Percentiles rank a stretch among this genome's conserved stretches.
These are phyloP conservation scores for Strigomonas culicis DNA, from an alignment of 208 protist species.

Conservation along the genomic window DNA sequence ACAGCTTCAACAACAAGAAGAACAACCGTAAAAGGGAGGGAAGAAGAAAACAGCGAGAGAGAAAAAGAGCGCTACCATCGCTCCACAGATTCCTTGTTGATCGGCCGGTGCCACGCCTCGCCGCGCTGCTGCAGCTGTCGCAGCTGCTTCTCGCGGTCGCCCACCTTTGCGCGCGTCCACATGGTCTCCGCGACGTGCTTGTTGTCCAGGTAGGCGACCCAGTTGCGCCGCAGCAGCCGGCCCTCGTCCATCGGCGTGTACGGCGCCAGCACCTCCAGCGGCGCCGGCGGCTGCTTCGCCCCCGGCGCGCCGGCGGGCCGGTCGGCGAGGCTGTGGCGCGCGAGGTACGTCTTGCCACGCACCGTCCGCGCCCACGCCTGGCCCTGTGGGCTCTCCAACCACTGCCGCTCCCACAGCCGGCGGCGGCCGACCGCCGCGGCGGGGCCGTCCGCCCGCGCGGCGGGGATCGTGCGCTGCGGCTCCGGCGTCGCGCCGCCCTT, in stretches of 20 bases:
- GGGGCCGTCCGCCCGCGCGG: slow-evolving; percentile 68
- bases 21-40: background rate
- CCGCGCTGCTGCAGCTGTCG: slow-evolving; percentile 73
- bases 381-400: slow-evolving; percentile 58
- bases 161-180: slow-evolving; percentile 83
- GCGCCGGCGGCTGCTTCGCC: slow-evolving; percentile 59
- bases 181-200: slow-evolving; percentile 88
- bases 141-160: slow-evolving; percentile 74
- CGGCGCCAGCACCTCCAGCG: slow-evolving; percentile 74
- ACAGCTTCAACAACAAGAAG: too few relatives aligned
- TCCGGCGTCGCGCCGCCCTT: background rate
- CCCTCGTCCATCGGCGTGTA: slow-evolving; percentile 91
- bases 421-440: slow-evolving; percentile 64
- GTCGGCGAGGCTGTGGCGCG: slow-evolving; percentile 58
- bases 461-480: slow-evolving; percentile 80
- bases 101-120: slow-evolving; percentile 83
- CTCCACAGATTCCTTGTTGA: slow-evolving; percentile 58
- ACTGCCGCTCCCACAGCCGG: slow-evolving; percentile 62
- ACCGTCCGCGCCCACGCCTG: slow-evolving; percentile 63
- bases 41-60: slow-evolving; percentile 5
- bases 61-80: slow-evolving; percentile 39
- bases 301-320: slow-evolving; percentile 79
- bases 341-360: slow-evolving; percentile 82
- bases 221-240: slow-evolving; percentile 77
- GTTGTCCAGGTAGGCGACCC: slow-evolving; percentile 91